Conservation (phyloP, 1,284 basidiomycete genomes). For the Ceratobasidium sp. region DNA sequence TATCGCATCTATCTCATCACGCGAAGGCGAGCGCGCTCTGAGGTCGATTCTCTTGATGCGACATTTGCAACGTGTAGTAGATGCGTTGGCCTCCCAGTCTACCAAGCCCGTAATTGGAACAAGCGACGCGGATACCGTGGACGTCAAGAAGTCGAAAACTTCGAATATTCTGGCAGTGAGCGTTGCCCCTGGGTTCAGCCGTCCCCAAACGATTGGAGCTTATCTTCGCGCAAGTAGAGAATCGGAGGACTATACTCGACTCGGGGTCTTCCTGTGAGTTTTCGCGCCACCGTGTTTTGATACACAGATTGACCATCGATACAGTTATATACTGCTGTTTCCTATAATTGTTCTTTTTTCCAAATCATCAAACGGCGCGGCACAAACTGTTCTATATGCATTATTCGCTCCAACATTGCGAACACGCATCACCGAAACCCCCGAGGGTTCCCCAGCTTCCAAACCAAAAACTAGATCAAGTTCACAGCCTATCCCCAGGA, state of each 20-base stretch:
- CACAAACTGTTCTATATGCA: slow-evolving; percentile 71
- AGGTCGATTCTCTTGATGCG: slow-evolving; percentile 68
- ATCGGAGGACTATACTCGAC: slow-evolving; percentile 47
- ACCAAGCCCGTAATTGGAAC: slow-evolving; percentile 54
- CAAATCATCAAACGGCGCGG: slow-evolving; percentile 64
- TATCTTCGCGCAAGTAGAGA: slow-evolving; percentile 59
- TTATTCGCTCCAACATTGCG: slow-evolving; percentile 79
- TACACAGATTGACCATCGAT: neutral
- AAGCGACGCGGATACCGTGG: slow-evolving; percentile 45
- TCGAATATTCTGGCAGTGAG: slow-evolving; percentile 75
- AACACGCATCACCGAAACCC: slow-evolving; percentile 49
- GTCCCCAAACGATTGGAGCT: slow-evolving; percentile 67
- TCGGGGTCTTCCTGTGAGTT: slow-evolving; percentile 40
- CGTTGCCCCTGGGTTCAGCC: slow-evolving; percentile 75
- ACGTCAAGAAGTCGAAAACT: slow-evolving; percentile 55
- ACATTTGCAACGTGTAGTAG: slow-evolving; percentile 78
- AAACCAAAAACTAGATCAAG: slow-evolving; percentile 35
- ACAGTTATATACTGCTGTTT: slow-evolving; percentile 58
- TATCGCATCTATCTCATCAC: slow-evolving; percentile 56
- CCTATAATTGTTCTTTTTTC: slow-evolving; percentile 66
- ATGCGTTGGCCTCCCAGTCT: slow-evolving; percentile 66
- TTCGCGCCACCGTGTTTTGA: neutral
- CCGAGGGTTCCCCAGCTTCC: slow-evolving; percentile 25
- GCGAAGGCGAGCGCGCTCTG: slow-evolving; percentile 70
- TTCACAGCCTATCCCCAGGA: slow-evolving; percentile 58